Evolutionary conservation across 164 flowering plant genomes (phyloP).

Genomic region (Platanus orientalis): DNA sequence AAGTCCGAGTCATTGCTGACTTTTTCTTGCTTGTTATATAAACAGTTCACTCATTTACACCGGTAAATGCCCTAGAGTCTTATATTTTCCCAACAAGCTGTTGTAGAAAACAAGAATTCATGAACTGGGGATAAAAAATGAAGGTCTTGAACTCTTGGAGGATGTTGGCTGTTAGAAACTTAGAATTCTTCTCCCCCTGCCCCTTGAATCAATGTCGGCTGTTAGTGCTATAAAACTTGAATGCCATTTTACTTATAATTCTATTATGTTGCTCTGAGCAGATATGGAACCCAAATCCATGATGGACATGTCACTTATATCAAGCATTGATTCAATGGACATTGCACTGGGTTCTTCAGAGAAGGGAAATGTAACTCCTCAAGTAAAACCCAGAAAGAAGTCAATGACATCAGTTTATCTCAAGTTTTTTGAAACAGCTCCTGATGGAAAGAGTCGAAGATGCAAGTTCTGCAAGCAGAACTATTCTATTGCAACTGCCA

Average conservation of each 20-base stretch:
- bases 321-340: conserved; percentile 50
- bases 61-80: no score
- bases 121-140: no score
- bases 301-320: conserved; percentile 62
- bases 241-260: conserved; percentile 3
- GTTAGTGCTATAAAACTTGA: not conserved
- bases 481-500: conserved; percentile 96
- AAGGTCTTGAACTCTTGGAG: no score
- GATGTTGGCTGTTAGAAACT: no score
- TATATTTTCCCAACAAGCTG: no score
- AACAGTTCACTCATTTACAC: no score
- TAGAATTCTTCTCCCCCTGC: no score
- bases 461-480: conserved; percentile 96
- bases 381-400: conserved; percentile 75
- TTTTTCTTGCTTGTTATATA: no score
- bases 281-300: conserved; percentile 72
- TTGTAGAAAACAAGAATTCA: no score
- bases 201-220: no score
- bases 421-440: conserved; percentile 81
- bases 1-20: no score
- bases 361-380: conserved; percentile 42
- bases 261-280: conserved; percentile 19
- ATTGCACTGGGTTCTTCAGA: conserved; percentile 66
- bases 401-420: conserved; percentile 94
- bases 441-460: conserved; percentile 84